Evolutionary conservation across 306 rosid genomes (phyloP).

Genomic region (Quercus berberidifolia): DNA sequence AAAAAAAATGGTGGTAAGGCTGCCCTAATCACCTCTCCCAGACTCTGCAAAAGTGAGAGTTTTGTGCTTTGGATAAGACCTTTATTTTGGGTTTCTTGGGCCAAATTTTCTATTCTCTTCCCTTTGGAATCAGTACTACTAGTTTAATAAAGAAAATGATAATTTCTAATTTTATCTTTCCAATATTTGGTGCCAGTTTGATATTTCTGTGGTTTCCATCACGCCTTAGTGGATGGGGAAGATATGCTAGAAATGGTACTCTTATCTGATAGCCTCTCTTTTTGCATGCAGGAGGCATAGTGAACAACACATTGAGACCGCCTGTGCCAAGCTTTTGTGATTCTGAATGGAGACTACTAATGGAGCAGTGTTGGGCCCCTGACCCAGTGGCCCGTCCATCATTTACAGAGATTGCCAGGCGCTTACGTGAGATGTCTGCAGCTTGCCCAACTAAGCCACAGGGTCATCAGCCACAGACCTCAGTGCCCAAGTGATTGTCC

Average conservation of each 20-base stretch:
- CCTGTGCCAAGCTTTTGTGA: conserved; percentile 61
- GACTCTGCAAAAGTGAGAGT: too few species aligned
- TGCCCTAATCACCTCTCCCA: too few species aligned
- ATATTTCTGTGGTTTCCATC: not conserved
- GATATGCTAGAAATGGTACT: not conserved
- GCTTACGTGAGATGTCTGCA: conserved; percentile 70
- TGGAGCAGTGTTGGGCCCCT: conserved; percentile 94
- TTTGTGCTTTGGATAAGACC: too few species aligned
- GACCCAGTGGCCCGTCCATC: conserved; percentile 76
- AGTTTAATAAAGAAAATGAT: not conserved
- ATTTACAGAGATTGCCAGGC: conserved; percentile 75
- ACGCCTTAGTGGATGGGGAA: not conserved
- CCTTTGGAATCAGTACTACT: not conserved
- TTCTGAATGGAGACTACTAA: conserved; percentile 70
- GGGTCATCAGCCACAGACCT: conserved; percentile 31
- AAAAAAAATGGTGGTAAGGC: too few species aligned
- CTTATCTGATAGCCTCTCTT: not conserved
- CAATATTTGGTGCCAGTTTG: not conserved
- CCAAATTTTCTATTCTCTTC: not conserved
- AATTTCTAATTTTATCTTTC: not conserved
- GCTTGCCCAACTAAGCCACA: conserved; percentile 54
- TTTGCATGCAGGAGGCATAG: conserved; percentile 73
- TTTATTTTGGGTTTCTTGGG: not conserved
- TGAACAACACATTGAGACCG: conserved; percentile 78
- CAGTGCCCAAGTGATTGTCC: conserved; percentile 28